These are phyloP conservation scores for Sclerotinia borealis DNA, from an alignment of 2,329 filamentous ascomycete genomes.

Conservation along the genomic window DNA sequence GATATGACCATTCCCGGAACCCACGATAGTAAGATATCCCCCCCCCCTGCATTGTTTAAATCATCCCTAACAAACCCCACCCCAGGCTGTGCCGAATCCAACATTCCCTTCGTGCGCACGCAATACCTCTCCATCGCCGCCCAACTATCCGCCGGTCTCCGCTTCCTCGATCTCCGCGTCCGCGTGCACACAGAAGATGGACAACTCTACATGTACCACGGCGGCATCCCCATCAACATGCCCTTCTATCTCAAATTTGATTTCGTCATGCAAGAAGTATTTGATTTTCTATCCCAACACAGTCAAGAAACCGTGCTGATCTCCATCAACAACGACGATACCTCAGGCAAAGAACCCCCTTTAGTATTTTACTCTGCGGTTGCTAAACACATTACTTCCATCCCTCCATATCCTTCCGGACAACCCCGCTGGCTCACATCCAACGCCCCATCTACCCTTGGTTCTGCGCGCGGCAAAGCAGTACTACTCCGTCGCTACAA, in stretches of 20 bases:
- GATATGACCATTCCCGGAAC: slow-evolving; percentile 66
- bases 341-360: slow-evolving; percentile 51
- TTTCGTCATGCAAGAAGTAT: slow-evolving; percentile 51
- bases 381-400: slow-evolving; percentile 48
- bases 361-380: slow-evolving; percentile 39
- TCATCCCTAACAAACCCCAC: not conserved
- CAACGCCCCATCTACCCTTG: slow-evolving; percentile 53
- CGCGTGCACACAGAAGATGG: slow-evolving; percentile 47
- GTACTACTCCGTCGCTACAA: slow-evolving; percentile 61
- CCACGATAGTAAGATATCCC: slow-evolving; percentile 48
- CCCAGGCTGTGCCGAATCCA: slow-evolving; percentile 39
- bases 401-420: slow-evolving; percentile 29
- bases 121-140: slow-evolving; percentile 56
- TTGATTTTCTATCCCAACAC: slow-evolving; percentile 52
- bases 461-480: slow-evolving; percentile 59
- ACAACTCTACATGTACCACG: slow-evolving; percentile 61
- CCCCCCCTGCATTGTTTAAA: no score
- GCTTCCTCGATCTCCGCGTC: slow-evolving; percentile 67
- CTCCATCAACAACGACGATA: slow-evolving; percentile 60
- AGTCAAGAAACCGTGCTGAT: slow-evolving; percentile 62
- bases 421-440: slow-evolving; percentile 54
- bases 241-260: slow-evolving; percentile 56
- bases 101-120: slow-evolving; percentile 65
- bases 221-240: slow-evolving; percentile 63
- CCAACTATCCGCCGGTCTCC: slow-evolving; percentile 64